These are phyloP conservation scores for Ganoderma lucidum DNA, from an alignment of 1,284 basidiomycete genomes.

Conservation along the genomic window DNA sequence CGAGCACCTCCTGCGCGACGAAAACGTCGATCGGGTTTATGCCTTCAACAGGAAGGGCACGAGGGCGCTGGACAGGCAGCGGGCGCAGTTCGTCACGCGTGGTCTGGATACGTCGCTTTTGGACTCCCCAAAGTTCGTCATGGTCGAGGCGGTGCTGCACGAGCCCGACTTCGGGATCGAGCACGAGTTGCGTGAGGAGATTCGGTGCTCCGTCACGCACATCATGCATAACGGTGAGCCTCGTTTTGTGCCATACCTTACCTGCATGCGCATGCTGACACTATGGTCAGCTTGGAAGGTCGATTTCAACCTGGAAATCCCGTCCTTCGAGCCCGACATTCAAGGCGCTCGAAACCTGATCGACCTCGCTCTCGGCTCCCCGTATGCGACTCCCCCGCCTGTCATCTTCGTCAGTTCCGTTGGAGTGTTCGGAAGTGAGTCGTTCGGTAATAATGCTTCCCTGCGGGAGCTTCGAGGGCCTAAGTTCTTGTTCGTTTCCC, in stretches of 20 bases:
- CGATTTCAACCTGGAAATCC: neutral
- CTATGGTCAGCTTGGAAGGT: neutral
- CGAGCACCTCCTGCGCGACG: conserved; percentile 34
- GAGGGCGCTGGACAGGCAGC: conserved; percentile 34
- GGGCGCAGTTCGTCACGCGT: conserved; percentile 36
- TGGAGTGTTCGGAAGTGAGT: conserved; percentile 32
- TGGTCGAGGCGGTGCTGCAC: conserved; percentile 28
- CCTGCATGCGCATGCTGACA: no score
- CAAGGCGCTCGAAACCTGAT: conserved; percentile 47
- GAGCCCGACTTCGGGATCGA: conserved; percentile 26
- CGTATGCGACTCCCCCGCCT: conserved; percentile 21
- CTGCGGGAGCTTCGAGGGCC: no score
- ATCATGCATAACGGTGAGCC: conserved; percentile 39
- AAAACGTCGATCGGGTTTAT: conserved; percentile 39
- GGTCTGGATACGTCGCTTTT: conserved; percentile 28
- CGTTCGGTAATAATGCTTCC: no score
- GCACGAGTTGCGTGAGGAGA: conserved; percentile 28
- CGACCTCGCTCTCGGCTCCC: conserved; percentile 38
- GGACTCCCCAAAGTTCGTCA: conserved; percentile 18
- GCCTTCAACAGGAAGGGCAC: conserved; percentile 42
- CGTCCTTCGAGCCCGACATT: conserved; percentile 45
- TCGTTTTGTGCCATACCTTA: neutral
- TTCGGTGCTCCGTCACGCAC: conserved; percentile 33
- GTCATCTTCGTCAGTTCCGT: conserved; percentile 46
- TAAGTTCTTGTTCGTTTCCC: neutral